phyloP scores from a whole-genome alignment of 805 yeast species.

The Ogataea henricii region DNA sequence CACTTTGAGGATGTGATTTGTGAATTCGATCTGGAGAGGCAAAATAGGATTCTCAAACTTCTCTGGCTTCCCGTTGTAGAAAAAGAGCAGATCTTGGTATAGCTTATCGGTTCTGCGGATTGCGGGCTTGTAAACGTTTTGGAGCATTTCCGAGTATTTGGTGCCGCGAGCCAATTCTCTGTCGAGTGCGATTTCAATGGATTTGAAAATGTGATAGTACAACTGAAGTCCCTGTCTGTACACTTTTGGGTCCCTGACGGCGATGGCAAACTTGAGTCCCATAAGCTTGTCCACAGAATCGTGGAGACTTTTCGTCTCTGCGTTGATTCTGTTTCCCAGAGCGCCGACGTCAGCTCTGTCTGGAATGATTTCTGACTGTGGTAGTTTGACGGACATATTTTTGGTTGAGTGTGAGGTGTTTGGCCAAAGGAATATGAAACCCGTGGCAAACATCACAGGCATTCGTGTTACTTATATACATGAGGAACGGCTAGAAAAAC shows the following conservation, averaged over 20 bases:
- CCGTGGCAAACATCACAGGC: neutral
- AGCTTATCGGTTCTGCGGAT: slow-evolving; percentile 62
- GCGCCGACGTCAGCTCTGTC: slow-evolving; percentile 82
- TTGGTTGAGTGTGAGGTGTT: neutral
- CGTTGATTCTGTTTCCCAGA: slow-evolving; percentile 77
- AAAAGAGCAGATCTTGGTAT: slow-evolving; percentile 64
- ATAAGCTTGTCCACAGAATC: slow-evolving; percentile 68
- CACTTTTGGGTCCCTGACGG: slow-evolving; percentile 71
- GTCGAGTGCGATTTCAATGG: slow-evolving; percentile 57
- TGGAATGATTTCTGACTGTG: slow-evolving; percentile 59
- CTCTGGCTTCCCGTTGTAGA: slow-evolving; percentile 55
- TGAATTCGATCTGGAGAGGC: slow-evolving; percentile 62
- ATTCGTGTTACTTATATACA: slow-evolving; percentile 2
- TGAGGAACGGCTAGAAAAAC: neutral
- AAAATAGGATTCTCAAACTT: slow-evolving; percentile 62
- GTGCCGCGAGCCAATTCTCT: slow-evolving; percentile 44
- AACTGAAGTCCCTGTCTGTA: slow-evolving; percentile 81
- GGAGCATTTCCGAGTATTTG: slow-evolving; percentile 49
- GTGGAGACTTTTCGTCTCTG: slow-evolving; percentile 65
- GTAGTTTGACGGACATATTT: slow-evolving; percentile 18
- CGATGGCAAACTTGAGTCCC: slow-evolving; percentile 70
- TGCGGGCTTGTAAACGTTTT: slow-evolving; percentile 67
- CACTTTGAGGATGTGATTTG: slow-evolving; percentile 56
- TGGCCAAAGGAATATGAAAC: neutral
- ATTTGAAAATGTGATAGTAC: slow-evolving; percentile 66